Evolutionary conservation across 2,329 filamentous ascomycete species (phyloP).

Genomic region (Penicillium sumatraense): DNA sequence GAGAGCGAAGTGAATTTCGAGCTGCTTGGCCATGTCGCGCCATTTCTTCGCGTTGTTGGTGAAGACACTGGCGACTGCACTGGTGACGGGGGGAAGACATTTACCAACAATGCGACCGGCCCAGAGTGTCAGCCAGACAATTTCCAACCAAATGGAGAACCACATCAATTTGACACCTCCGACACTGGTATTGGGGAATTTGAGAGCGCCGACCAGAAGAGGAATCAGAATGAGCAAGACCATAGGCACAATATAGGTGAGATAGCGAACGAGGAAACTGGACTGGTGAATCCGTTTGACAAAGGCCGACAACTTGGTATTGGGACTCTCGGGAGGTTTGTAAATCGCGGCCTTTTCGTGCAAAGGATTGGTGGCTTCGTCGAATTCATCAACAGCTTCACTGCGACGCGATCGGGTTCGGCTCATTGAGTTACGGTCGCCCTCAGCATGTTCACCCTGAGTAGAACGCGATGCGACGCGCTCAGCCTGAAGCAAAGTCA

Average conservation of each 20-base stretch:
- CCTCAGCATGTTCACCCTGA: constrained; percentile 35
- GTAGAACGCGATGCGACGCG: constrained; percentile 57
- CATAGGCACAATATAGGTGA: constrained; percentile 72
- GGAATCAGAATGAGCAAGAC: constrained; percentile 69
- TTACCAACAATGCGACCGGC: constrained; percentile 70
- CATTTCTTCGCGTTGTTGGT: constrained; percentile 92
- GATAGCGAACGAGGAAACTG: constrained; percentile 69
- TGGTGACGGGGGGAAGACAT: constrained; percentile 64
- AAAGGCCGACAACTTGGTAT: constrained; percentile 64
- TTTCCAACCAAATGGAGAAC: constrained; percentile 95
- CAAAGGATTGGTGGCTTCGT: constrained; percentile 69
- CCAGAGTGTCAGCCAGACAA: constrained; percentile 92
- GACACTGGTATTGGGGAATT: constrained; percentile 64
- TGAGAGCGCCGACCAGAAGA: constrained; percentile 65
- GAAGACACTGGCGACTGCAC: constrained; percentile 71
- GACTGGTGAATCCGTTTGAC: constrained; percentile 69
- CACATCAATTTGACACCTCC: constrained; percentile 81
- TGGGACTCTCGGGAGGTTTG: constrained; percentile 66
- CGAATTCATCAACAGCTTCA: constrained; percentile 69
- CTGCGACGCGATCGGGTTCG: constrained; percentile 57
- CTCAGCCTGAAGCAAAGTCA: constrained; percentile 68
- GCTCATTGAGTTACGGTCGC: constrained; percentile 51
- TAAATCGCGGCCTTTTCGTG: constrained; percentile 70
- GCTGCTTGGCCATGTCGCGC: constrained; percentile 82
- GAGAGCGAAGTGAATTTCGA: constrained; percentile 82